These are phyloP conservation scores for Russula lepida DNA, from an alignment of 768 basidiomycete species.

Conservation along the genomic window DNA sequence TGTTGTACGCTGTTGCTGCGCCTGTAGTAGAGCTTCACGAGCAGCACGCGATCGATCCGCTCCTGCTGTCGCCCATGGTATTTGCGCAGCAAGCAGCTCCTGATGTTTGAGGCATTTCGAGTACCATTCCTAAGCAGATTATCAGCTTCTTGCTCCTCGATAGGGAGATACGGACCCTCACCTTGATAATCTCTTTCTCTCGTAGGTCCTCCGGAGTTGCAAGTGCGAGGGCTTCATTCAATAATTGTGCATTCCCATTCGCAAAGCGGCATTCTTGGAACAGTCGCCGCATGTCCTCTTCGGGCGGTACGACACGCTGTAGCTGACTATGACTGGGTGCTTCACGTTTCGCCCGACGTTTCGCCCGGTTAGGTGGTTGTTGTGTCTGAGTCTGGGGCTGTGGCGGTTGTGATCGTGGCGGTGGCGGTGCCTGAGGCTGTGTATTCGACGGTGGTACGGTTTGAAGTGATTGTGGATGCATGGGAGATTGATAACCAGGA, in stretches of 20 bases:
- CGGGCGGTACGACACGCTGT: conserved; percentile 50
- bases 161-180: conserved; percentile 26
- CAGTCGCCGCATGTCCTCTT: conserved; percentile 78
- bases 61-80: conserved; percentile 82
- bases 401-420: neutral
- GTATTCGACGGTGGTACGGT: neutral
- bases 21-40: conserved; percentile 14
- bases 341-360: no score
- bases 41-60: conserved; percentile 58
- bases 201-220: conserved; percentile 65
- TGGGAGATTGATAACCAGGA: conserved; percentile 4
- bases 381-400: neutral
- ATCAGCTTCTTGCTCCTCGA: neutral
- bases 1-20: conserved; percentile 13
- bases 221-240: conserved; percentile 61
- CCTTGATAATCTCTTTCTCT: conserved; percentile 56
- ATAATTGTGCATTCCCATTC: conserved; percentile 66
- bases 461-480: conserved; percentile 13
- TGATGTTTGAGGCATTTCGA: conserved; percentile 71
- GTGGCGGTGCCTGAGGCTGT: conserved; percentile 4
- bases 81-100: conserved; percentile 78
- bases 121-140: conserved; percentile 62
- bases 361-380: conserved; percentile 9
- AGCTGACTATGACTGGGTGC: conserved; percentile 24
- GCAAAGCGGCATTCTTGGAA: conserved; percentile 83